Conservation (phyloP, 2,329 filamentous ascomycete genomes). For the Corinectria fuckeliana region DNA sequence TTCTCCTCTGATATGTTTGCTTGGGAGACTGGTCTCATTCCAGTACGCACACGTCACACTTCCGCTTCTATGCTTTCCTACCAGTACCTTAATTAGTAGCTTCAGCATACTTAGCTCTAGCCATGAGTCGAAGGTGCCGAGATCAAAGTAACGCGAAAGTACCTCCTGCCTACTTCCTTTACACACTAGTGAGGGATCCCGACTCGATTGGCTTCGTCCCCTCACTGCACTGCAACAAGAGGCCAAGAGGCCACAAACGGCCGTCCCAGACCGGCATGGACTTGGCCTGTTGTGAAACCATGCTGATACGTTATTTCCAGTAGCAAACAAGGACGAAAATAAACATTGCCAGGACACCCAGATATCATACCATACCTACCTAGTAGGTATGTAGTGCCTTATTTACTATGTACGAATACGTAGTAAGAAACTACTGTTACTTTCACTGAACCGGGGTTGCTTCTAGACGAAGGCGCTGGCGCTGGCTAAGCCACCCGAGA, state of each 20-base stretch:
- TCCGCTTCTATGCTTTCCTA: not conserved
- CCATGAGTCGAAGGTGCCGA: not conserved
- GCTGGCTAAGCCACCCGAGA: constrained; percentile 31
- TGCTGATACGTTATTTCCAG: constrained; percentile 6
- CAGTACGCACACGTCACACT: not conserved
- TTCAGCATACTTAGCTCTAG: not conserved
- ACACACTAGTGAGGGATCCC: not conserved
- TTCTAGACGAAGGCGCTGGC: not conserved
- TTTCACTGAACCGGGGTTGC: no score
- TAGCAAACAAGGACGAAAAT: not conserved
- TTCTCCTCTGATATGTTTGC: not conserved
- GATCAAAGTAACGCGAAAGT: not conserved
- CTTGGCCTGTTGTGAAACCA: constrained; percentile 6
- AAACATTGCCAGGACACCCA: not conserved
- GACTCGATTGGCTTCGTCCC: not conserved
- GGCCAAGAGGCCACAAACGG: not conserved
- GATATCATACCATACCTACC: not conserved
- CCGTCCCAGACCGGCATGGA: not conserved
- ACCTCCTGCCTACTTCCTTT: not conserved
- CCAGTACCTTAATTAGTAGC: not conserved
- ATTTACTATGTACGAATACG: not conserved
- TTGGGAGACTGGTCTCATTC: not conserved
- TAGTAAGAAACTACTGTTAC: not conserved
- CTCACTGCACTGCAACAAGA: not conserved
- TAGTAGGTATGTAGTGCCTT: no score